Evolutionary conservation across 2,329 filamentous ascomycete species (phyloP), one percentile per base, ranked within the genome.

Genomic region (Sporothrix sp.): DNA sequence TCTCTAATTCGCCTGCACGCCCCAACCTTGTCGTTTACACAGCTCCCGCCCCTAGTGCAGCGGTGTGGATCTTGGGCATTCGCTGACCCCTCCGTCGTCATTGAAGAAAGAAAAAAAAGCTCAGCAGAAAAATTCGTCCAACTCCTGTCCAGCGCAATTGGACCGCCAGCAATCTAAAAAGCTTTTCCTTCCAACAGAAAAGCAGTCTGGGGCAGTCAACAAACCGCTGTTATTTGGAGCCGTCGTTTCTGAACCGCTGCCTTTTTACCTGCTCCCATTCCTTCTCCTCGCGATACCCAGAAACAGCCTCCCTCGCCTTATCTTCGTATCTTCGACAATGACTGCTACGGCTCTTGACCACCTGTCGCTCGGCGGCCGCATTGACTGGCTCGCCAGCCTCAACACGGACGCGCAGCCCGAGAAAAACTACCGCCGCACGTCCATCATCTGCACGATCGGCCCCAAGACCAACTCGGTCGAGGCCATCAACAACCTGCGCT

Each of bases 401-500:
- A 84, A 96, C 75, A 96, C 91, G 59, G 86, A 93, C 66, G 89
- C 85, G 74, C 76, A 79, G 62, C 90, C 91, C 52, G 79, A 84
- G 63, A 87, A 84, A 71, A 90, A 94, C 76, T 94, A 93, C 73
- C 88, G 93, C 65, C 85, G 93, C 61, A 95, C 91, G 57, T 95
- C 90, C 66, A 98, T 98, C 75, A 96, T 98, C 72, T 89, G 91
- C 76, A 97, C 93, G 63, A 97, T 98, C 68, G 93, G 93, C 57
- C 93, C 93, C 67, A 98, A 97, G 84, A 98, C 93, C 62, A 98
- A 98, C 79, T 95, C 88, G 33, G 84, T 90, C 52, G 87, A 96
- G 75, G 90, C 89, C 71, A 95, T 98, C 75, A 97, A 97, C 73
- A 79, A 83, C 68, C 86, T 98, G 63, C 87, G 91, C 69, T 79